These are phyloP conservation scores for Talaromyces proteolyticus DNA, from an alignment of 495 filamentous ascomycete species.

Conservation along the genomic window DNA sequence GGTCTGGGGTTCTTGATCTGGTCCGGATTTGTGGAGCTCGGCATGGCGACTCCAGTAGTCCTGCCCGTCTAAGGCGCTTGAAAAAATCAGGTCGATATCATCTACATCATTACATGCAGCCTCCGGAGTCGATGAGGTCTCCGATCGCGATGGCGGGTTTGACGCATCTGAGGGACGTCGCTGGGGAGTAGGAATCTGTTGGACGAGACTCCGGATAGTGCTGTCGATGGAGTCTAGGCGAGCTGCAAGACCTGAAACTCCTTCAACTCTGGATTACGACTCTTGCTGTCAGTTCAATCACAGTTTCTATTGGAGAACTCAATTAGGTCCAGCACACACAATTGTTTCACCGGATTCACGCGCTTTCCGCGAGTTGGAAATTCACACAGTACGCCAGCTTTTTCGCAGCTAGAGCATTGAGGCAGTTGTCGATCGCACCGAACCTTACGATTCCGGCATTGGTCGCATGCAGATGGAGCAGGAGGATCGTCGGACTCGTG, in stretches of 20 bases:
- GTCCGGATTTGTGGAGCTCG: conserved; percentile 1
- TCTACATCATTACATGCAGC: not conserved
- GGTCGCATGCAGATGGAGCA: not conserved
- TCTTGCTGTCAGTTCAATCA: not conserved
- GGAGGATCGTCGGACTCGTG: too few relatives aligned
- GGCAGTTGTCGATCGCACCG: not conserved
- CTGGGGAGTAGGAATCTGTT: not conserved
- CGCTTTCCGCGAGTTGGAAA: conserved; percentile 1
- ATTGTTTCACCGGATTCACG: not conserved
- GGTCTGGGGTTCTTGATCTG: not conserved
- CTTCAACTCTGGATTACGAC: not conserved
- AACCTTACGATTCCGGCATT: not conserved
- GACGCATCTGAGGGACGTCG: not conserved
- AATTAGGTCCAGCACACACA: too few relatives aligned
- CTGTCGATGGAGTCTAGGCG: not conserved
- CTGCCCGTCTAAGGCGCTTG: not conserved
- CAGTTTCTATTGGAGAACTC: too few relatives aligned
- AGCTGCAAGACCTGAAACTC: not conserved
- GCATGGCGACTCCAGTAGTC: conserved; percentile 1
- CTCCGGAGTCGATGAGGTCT: not conserved
- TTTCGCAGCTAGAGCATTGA: conserved; percentile 1
- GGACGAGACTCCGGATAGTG: not conserved
- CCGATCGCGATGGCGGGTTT: not conserved
- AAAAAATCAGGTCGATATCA: conserved; percentile 1
- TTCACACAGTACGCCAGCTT: conserved; percentile 1